Conservation (phyloP, 305 asterid species). For the Vinca major region DNA sequence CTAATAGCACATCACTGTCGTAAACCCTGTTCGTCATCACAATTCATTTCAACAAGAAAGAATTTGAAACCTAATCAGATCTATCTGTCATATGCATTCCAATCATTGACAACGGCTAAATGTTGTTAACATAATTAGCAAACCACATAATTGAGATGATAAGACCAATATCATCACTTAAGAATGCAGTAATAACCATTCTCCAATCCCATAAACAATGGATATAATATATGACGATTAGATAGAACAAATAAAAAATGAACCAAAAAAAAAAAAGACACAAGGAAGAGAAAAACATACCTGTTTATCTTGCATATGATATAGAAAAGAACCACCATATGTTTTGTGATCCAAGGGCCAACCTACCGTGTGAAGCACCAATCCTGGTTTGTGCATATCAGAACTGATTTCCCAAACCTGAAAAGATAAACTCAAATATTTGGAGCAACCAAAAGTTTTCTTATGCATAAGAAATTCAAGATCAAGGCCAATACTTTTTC, state of each 20-base stretch:
- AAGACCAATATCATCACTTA: neutral
- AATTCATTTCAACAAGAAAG: neutral
- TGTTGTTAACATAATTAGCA: neutral
- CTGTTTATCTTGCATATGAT: constrained; percentile 93
- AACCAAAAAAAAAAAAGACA: neutral
- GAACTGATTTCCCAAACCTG: constrained; percentile 93
- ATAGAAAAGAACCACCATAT: constrained; percentile 93
- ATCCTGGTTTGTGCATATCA: constrained; percentile 70
- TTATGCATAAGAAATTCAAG: neutral
- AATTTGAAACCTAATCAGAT: neutral
- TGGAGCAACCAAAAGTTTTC: neutral
- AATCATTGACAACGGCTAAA: neutral
- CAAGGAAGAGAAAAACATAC: constrained; percentile 18
- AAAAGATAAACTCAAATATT: constrained; percentile 5
- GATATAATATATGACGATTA: neutral
- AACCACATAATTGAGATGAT: neutral
- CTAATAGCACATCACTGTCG: neutral
- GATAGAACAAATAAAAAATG: neutral
- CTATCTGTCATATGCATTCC: neutral
- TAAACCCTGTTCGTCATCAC: neutral
- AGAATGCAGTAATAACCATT: neutral
- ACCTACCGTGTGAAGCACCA: constrained; percentile 86
- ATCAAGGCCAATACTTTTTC: neutral
- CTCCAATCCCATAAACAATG: neutral
- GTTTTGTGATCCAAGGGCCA: constrained; percentile 92